These are phyloP conservation scores for Talaromyces liani DNA, from an alignment of 495 filamentous ascomycete species.

Conservation along the genomic window DNA sequence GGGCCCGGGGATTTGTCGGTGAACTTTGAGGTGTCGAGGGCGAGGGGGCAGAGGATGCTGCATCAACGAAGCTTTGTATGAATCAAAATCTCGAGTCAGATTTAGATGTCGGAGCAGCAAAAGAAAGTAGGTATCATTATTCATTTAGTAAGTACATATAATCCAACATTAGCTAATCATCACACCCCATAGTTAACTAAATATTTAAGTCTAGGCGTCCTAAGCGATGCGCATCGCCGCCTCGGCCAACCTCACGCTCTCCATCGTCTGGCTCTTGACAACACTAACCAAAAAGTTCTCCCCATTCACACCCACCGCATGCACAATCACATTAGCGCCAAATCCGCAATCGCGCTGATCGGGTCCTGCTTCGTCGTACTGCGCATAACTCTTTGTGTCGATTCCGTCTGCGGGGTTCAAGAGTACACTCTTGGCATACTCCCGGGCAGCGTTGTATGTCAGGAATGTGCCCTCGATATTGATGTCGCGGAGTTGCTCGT, in stretches of 20 bases:
- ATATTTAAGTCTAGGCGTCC: background rate
- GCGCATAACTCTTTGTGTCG: constrained; percentile 12
- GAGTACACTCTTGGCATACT: constrained; percentile 12
- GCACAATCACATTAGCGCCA: constrained; percentile 20
- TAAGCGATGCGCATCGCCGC: constrained; percentile 6
- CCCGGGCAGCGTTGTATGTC: constrained; percentile 12
- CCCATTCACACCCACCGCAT: constrained; percentile 11
- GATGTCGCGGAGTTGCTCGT: constrained; percentile 10
- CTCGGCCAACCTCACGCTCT: constrained; percentile 14
- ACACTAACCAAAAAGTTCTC: constrained; percentile 19
- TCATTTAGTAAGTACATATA: background rate
- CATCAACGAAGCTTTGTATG: no score
- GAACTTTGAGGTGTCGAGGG: no score
- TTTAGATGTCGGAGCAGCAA: no score
- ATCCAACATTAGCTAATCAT: background rate
- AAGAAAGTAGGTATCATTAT: background rate
- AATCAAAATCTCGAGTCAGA: no score
- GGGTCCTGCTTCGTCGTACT: constrained; percentile 15
- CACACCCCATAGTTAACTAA: background rate
- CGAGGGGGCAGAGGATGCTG: no score
- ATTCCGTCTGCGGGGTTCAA: constrained; percentile 10
- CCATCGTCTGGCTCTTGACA: constrained; percentile 12
- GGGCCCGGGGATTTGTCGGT: no score
- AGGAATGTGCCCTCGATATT: constrained; percentile 13
- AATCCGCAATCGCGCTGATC: constrained; percentile 15